These are phyloP conservation scores for Boletus coccyginus DNA, from an alignment of 768 basidiomycete genomes.

Conservation along the genomic window DNA sequence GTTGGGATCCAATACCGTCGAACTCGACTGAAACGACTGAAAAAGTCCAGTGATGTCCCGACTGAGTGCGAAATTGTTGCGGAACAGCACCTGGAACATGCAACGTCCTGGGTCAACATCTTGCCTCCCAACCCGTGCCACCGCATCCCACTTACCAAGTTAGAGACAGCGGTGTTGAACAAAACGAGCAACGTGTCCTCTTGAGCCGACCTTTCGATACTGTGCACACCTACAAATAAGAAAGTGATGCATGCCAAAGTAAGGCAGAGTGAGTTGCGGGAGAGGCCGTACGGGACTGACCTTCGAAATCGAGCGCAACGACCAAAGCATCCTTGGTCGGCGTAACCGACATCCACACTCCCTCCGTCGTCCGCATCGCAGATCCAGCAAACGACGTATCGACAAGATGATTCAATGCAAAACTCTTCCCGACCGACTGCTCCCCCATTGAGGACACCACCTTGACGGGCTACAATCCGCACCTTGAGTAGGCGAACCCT, in stretches of 20 bases:
- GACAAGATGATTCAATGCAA: slow-evolving; percentile 54
- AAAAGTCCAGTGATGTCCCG: slow-evolving; percentile 60
- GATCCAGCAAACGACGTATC: slow-evolving; percentile 67
- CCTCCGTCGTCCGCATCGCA: slow-evolving; percentile 66
- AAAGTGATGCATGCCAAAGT: not conserved
- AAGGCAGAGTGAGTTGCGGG: not conserved
- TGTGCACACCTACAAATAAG: slow-evolving; percentile 46
- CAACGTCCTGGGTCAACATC: not conserved
- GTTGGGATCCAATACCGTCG: slow-evolving; percentile 54
- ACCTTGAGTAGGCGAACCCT: not conserved
- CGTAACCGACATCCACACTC: slow-evolving; percentile 67
- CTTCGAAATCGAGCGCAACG: slow-evolving; percentile 65
- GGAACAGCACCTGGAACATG: slow-evolving; percentile 50
- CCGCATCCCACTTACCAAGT: slow-evolving; percentile 46
- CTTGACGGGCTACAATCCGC: slow-evolving; percentile 46
- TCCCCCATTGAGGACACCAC: slow-evolving; percentile 71
- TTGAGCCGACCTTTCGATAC: slow-evolving; percentile 60
- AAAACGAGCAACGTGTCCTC: slow-evolving; percentile 62
- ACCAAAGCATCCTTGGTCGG: slow-evolving; percentile 53
- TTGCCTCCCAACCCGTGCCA: too few relatives aligned
- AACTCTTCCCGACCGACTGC: slow-evolving; percentile 65
- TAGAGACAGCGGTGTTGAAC: slow-evolving; percentile 65
- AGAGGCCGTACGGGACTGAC: slow-evolving; percentile 20
- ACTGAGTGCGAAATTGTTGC: slow-evolving; percentile 63
- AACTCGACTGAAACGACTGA: slow-evolving; percentile 59